These are phyloP conservation scores for Cryptococcus sp. DNA, from an alignment of 1,284 basidiomycete species.

Conservation along the genomic window DNA sequence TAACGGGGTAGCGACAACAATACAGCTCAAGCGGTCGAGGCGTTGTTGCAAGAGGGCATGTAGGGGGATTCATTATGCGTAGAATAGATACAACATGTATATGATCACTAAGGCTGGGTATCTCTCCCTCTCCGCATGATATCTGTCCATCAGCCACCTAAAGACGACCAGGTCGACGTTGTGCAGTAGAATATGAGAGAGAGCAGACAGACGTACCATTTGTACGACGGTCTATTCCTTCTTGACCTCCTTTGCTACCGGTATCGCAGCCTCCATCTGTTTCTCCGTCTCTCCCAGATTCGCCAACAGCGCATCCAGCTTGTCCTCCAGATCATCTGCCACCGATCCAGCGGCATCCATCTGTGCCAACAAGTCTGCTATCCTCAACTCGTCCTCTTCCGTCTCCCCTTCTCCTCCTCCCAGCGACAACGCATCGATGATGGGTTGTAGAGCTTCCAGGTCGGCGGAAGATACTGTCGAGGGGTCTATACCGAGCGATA, in stretches of 20 bases:
- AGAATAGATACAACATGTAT: no score
- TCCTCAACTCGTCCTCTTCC: constrained; percentile 21
- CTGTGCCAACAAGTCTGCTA: constrained; percentile 37
- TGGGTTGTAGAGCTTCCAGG: constrained; percentile 20
- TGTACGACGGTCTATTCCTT: no score
- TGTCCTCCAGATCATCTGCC: constrained; percentile 43
- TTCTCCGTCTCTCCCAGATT: constrained; percentile 29
- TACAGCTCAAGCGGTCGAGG: constrained; percentile 72
- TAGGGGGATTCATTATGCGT: not conserved
- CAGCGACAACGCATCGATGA: constrained; percentile 18
- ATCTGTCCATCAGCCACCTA: no score
- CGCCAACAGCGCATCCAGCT: constrained; percentile 39
- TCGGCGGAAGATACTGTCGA: constrained; percentile 20
- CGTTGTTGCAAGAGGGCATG: constrained; percentile 49
- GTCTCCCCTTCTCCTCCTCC: constrained; percentile 11
- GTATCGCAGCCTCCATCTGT: constrained; percentile 4
- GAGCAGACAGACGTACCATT: no score
- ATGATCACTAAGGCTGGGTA: no score
- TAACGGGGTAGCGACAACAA: constrained; percentile 54
- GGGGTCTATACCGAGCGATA: constrained; percentile 14
- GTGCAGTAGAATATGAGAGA: no score
- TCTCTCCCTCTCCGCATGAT: no score
- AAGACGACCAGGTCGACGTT: no score
- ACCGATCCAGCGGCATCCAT: constrained; percentile 43
- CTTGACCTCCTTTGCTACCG: not conserved